Evolutionary conservation across 352 stramenopile genomes (phyloP).

Genomic region (Globisporangium solare): DNA sequence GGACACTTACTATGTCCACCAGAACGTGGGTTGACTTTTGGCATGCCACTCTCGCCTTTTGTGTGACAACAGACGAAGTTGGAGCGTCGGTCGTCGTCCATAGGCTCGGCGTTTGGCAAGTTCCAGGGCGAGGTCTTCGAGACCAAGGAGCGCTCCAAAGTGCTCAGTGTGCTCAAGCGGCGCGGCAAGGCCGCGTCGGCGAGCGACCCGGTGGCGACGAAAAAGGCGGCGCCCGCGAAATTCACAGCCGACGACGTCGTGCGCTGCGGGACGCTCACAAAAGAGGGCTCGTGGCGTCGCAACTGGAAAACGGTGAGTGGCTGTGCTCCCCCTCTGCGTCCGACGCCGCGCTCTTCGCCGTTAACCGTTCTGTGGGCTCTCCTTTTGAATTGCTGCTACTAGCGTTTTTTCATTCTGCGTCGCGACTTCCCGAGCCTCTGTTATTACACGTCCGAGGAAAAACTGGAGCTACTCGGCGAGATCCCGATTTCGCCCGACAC

Average conservation of each 20-base stretch:
- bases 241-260: conserved; percentile 74
- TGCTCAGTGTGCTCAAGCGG: conserved; percentile 72
- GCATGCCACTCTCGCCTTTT: background rate
- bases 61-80: background rate
- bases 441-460: conserved; percentile 84
- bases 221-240: conserved; percentile 33
- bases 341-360: no score
- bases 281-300: conserved; percentile 78
- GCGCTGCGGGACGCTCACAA: conserved; percentile 54
- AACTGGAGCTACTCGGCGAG: conserved; percentile 68
- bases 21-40: background rate
- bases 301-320: conserved; percentile 75
- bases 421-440: conserved; percentile 67
- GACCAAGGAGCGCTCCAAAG: conserved; percentile 70
- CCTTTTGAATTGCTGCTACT: background rate
- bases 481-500: conserved; percentile 70
- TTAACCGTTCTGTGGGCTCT: no score
- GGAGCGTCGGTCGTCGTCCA: conserved; percentile 19
- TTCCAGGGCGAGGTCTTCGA: conserved; percentile 76
- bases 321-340: background rate
- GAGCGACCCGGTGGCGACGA: conserved; percentile 9
- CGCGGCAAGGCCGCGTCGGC: conserved; percentile 34
- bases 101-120: conserved; percentile 59
- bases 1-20: background rate
- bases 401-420: conserved; percentile 79